A percentile compares a stretch with the other conserved stretches of the same genome.
These are phyloP conservation scores for Priceomyces carsonii DNA, from an alignment of 805 yeast species.

Conservation along the genomic window DNA sequence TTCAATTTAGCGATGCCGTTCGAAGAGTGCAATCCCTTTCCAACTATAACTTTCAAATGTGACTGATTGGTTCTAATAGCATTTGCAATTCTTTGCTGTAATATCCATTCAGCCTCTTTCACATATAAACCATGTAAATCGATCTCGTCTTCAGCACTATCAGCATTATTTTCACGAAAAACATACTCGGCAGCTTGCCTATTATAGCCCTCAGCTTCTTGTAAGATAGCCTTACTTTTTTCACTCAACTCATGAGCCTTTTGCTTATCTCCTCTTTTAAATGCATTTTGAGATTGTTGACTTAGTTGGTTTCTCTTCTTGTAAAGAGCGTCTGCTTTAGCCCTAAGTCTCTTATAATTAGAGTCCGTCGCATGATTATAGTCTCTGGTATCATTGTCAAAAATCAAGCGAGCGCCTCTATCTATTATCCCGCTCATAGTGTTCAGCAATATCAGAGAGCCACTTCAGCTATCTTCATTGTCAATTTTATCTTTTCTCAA, in stretches of 20 bases:
- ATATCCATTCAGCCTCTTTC: constrained; percentile 78
- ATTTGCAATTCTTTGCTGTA: constrained; percentile 71
- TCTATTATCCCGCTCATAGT: constrained; percentile 13
- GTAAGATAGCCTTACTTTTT: constrained; percentile 59
- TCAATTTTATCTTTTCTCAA: too few species aligned
- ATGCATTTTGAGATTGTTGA: constrained; percentile 75
- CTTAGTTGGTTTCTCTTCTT: constrained; percentile 55
- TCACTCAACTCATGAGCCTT: constrained; percentile 73
- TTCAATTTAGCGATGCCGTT: constrained; percentile 82
- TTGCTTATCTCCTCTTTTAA: constrained; percentile 67
- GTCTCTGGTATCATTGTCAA: constrained; percentile 41
- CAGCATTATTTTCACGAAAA: constrained; percentile 83
- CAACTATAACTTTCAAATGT: constrained; percentile 80
- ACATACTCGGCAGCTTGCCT: constrained; percentile 87
- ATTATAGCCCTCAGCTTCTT: constrained; percentile 68
- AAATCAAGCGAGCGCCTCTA: constrained; percentile 27
- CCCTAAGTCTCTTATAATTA: constrained; percentile 63
- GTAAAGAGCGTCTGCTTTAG: constrained; percentile 67
- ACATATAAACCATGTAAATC: constrained; percentile 92
- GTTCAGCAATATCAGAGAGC: background rate
- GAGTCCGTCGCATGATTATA: constrained; percentile 74
- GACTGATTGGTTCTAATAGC: constrained; percentile 61
- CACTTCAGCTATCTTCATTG: too few species aligned
- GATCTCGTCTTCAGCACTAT: constrained; percentile 81
- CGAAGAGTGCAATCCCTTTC: constrained; percentile 85